Evolutionary conservation across 73 alveolate species (phyloP).

Genomic region (Tetrahymena thermophila): DNA sequence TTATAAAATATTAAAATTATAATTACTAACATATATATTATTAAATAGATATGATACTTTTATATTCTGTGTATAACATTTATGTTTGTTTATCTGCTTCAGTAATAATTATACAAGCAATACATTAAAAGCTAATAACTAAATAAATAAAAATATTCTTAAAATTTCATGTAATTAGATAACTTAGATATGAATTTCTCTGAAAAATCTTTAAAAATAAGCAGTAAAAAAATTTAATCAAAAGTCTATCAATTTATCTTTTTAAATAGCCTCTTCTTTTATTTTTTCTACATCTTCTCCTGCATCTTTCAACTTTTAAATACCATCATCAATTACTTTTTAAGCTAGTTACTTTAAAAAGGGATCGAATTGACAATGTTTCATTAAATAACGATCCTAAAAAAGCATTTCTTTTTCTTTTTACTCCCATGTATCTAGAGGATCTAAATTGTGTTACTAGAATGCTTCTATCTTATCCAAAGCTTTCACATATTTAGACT

Average conservation of each 20-base stretch:
- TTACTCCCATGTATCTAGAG: background rate
- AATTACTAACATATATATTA: too few relatives aligned
- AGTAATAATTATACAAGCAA: too few relatives aligned
- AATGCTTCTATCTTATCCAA: background rate
- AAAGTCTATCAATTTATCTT: background rate
- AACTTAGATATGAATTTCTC: too few relatives aligned
- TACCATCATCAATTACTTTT: background rate
- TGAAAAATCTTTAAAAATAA: too few relatives aligned
- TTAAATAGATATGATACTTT: too few relatives aligned
- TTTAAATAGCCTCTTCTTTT: background rate
- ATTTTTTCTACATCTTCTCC: background rate
- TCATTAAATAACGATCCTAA: background rate
- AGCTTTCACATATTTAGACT: background rate
- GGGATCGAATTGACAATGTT: background rate
- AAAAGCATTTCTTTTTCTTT: background rate
- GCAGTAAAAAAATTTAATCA: background rate
- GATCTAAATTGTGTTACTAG: background rate
- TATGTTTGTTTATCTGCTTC: too few relatives aligned
- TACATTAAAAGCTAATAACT: too few relatives aligned
- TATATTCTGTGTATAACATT: too few relatives aligned
- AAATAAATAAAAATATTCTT: too few relatives aligned
- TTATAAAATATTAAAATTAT: too few relatives aligned
- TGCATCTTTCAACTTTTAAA: background rate
- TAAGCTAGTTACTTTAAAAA: background rate
- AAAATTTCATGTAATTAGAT: too few relatives aligned